Conservation (phyloP, 2,329 filamentous ascomycete genomes). For the Mycosphaerelloides madeirae region DNA sequence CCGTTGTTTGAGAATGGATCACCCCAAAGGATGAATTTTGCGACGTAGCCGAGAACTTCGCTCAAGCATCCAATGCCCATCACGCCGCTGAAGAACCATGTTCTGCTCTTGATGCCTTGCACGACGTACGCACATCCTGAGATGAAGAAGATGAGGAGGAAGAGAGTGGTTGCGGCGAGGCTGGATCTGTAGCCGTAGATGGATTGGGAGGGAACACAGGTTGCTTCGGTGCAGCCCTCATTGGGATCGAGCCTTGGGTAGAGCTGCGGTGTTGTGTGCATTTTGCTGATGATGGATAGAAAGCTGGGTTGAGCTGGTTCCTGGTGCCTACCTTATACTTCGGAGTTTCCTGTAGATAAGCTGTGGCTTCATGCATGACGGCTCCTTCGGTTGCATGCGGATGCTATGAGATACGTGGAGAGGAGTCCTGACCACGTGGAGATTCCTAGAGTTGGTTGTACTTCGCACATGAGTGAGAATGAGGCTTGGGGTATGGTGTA, state of each 20-base stretch:
- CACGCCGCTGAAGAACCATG: constrained; percentile 39
- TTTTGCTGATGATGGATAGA: not conserved
- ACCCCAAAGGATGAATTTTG: constrained; percentile 37
- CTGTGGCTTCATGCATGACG: too few species aligned
- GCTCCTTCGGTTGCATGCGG: too few species aligned
- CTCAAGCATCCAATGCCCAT: constrained; percentile 40
- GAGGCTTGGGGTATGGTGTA: too few species aligned
- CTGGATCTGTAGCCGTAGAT: constrained; percentile 35
- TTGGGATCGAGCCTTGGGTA: constrained; percentile 21
- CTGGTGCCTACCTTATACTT: too few species aligned
- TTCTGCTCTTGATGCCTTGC: constrained; percentile 33
- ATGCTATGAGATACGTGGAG: too few species aligned
- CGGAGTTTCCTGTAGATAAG: too few species aligned
- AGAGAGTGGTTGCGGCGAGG: constrained; percentile 37
- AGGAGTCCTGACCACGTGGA: too few species aligned
- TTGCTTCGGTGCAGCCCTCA: constrained; percentile 26
- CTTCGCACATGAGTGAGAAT: too few species aligned
- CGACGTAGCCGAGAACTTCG: constrained; percentile 42
- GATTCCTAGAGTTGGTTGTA: too few species aligned
- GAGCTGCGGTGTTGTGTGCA: constrained; percentile 11
- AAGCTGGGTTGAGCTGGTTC: too few species aligned
- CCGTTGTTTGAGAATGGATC: constrained; percentile 42
- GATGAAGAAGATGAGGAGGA: constrained; percentile 35
- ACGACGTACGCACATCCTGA: constrained; percentile 29
- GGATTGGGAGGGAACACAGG: constrained; percentile 22